Evolutionary conservation across 768 basidiomycete species (phyloP), one percentile per base, ranked within the genome.

Genomic region (Russula virescens): DNA sequence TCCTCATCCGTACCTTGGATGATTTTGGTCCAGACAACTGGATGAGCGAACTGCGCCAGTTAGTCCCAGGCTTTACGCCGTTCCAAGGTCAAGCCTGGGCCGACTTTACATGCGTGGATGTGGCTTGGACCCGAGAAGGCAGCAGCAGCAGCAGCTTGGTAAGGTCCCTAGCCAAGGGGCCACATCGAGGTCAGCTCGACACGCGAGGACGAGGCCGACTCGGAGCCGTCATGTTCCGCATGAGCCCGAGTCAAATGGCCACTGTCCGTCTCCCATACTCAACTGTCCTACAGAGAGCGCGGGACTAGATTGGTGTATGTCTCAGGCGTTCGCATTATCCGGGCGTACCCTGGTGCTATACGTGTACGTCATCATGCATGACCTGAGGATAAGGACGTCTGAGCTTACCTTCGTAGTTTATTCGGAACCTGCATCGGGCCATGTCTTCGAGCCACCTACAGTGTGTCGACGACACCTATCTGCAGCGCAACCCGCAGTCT

Each of bases 181-280:
- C 62, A 73, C 48, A 61, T 73, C 23, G 72, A 73, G 57, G 71
- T 73, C 53, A 73, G 72, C 61, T 57, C 72, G 2, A 70, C 72
- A 25, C 58, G 63, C 2, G 57, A 61, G 11, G 40, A 60, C 11
- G 62, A 53, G 34, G 23, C 38, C 16, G 65, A 66, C 9, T 60
- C 68, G n/a, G n/a, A n/a, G n/a, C n/a, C n/a, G n/a, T n/a, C n/a
- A n/a, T n/a, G 16, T 73, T 73, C 58, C 69, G 70, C 55, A 68
- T 72, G 65, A 72, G 67, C 40, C 9, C 45, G 5, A 10, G 19
- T 2, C 70, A 73, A 57, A 50, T 73, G 55, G 25, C 57, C n/a
- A 55, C 61, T 50, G 72, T 72, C 18, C 18, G 71, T 65, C 19
- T 6, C 1, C 16, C 25, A 5, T 5, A 38, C 19, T 13, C 5